Conservation (phyloP, 2,329 filamentous ascomycete genomes). For the Cucurbitaria berberidis region DNA sequence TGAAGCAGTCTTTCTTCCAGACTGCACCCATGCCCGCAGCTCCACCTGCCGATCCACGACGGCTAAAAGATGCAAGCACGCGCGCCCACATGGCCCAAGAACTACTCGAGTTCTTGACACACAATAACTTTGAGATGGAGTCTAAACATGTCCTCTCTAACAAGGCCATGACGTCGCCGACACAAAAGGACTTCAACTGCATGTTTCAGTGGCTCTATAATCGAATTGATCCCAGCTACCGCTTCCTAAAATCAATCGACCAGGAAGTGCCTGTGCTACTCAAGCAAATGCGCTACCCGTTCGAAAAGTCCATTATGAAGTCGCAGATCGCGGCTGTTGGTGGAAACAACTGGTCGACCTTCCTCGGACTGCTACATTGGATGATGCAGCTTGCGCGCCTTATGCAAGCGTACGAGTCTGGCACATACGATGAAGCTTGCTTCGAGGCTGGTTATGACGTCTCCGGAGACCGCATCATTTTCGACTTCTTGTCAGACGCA, state of each 20-base stretch:
- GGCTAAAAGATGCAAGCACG: constrained; percentile 79
- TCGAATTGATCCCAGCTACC: constrained; percentile 90
- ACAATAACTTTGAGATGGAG: constrained; percentile 96
- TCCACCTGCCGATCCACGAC: constrained; percentile 83
- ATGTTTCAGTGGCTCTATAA: constrained; percentile 99
- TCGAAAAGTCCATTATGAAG: constrained; percentile 94
- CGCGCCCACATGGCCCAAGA: constrained; percentile 86
- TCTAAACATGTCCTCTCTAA: constrained; percentile 93
- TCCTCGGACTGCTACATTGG: constrained; percentile 94
- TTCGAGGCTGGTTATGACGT: constrained; percentile 88
- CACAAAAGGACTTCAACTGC: constrained; percentile 96
- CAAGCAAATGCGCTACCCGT: constrained; percentile 93
- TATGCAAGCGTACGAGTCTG: constrained; percentile 79
- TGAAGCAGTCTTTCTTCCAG: constrained; percentile 93
- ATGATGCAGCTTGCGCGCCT: constrained; percentile 98
- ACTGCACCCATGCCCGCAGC: constrained; percentile 81
- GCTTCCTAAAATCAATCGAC: constrained; percentile 93
- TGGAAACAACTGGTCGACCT: constrained; percentile 95
- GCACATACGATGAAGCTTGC: constrained; percentile 89
- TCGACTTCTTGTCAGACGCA: constrained; percentile 85
- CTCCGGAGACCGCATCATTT: constrained; percentile 88
- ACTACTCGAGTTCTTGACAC: constrained; percentile 86
- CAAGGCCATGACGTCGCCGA: constrained; percentile 91
- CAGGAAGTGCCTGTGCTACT: constrained; percentile 91
- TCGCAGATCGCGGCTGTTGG: constrained; percentile 94